Percentiles rank a stretch among this genome's conserved stretches.
phyloP scores from a whole-genome alignment of 768 basidiomycete species.

The Trametes cinnabarina region DNA sequence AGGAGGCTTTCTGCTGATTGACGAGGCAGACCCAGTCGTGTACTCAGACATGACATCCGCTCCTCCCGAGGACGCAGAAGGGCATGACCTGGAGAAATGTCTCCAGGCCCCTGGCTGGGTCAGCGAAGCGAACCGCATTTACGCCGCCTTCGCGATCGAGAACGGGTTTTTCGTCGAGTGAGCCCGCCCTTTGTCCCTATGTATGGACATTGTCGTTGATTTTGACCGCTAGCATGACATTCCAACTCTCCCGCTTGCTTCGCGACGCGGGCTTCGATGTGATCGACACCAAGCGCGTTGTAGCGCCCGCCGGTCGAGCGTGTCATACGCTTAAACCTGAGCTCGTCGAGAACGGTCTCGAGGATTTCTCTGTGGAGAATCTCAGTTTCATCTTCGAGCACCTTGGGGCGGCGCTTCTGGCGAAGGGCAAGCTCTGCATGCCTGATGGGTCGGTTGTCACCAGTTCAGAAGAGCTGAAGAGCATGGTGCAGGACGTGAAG shows the following conservation, averaged over 20 bases:
- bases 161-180: constrained; percentile 15
- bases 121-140: constrained; percentile 16
- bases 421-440: neutral
- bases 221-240: neutral
- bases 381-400: neutral
- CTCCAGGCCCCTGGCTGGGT: constrained; percentile 10
- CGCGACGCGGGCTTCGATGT: neutral
- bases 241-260: neutral
- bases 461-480: neutral
- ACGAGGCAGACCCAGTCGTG: constrained; percentile 8
- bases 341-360: neutral
- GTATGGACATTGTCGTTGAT: no score
- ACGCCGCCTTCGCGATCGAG: constrained; percentile 3
- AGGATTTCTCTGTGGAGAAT: neutral
- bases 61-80: neutral
- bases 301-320: neutral
- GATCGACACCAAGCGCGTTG: neutral
- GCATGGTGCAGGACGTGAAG: neutral
- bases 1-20: constrained; percentile 4
- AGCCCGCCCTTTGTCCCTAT: neutral
- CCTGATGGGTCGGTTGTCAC: neutral
- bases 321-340: neutral
- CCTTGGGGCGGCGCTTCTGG: neutral
- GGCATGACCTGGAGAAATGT: constrained; percentile 7
- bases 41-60: neutral